A percentile compares a stretch with the other conserved stretches of the same genome.
These are phyloP conservation scores for Mycena chlorophos DNA, from an alignment of 768 basidiomycete genomes.

Conservation along the genomic window DNA sequence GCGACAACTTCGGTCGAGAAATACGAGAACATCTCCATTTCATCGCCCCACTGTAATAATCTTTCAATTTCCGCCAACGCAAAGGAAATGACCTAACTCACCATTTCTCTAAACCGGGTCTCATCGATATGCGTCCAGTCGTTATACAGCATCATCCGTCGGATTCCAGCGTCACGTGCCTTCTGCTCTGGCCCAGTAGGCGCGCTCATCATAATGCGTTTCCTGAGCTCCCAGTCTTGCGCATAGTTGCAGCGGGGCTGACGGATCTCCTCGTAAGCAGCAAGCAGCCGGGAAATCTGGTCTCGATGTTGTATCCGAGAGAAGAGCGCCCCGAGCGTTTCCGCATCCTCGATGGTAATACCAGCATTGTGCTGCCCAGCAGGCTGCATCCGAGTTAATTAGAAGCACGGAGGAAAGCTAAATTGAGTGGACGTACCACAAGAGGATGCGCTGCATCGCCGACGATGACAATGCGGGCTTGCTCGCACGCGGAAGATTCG, in stretches of 20 bases:
- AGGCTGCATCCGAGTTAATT: constrained; percentile 42
- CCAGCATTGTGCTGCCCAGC: constrained; percentile 51
- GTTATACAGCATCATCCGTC: constrained; percentile 33
- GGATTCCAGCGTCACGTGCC: constrained; percentile 44
- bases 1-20: constrained; percentile 58
- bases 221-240: constrained; percentile 45
- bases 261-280: constrained; percentile 60
- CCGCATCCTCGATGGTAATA: constrained; percentile 62
- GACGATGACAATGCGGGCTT: constrained; percentile 50
- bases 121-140: constrained; percentile 49
- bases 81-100: not conserved
- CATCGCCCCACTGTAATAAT: constrained; percentile 44
- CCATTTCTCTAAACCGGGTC: constrained; percentile 40
- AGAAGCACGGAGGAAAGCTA: not conserved
- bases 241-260: constrained; percentile 51
- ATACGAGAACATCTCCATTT: constrained; percentile 50
- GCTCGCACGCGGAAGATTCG: constrained; percentile 51
- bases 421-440: constrained; percentile 33
- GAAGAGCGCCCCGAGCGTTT: constrained; percentile 60
- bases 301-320: constrained; percentile 46
- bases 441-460: constrained; percentile 64
- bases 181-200: constrained; percentile 46
- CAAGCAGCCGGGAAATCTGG: constrained; percentile 52
- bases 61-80: not conserved
- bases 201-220: constrained; percentile 45